Percentiles rank a stretch among this genome's conserved stretches.
Conservation (phyloP, 2,329 filamentous ascomycete species). For the Fusarium sp. region DNA sequence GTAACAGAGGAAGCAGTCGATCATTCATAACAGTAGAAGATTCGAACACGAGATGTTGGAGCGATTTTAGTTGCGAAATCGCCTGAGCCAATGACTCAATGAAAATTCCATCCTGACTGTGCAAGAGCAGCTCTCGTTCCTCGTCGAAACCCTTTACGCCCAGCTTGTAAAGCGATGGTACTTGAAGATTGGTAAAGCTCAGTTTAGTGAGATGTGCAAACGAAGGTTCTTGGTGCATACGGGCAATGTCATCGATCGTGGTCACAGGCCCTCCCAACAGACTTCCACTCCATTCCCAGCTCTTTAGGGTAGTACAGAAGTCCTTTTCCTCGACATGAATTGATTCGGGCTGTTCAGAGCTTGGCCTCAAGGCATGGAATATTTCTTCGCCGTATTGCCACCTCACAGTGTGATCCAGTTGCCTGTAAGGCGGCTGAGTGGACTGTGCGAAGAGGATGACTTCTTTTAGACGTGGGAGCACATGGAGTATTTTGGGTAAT, state of each 20-base stretch:
- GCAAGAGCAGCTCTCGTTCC: conserved; percentile 49
- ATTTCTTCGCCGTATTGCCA: conserved; percentile 79
- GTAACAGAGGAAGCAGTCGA: conserved; percentile 76
- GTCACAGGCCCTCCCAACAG: conserved; percentile 62
- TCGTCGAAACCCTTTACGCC: conserved; percentile 52
- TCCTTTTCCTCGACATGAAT: conserved; percentile 49
- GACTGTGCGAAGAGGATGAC: conserved; percentile 79
- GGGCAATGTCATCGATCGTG: conserved; percentile 62
- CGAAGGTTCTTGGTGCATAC: conserved; percentile 66
- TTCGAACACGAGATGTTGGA: conserved; percentile 79
- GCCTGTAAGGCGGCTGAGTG: conserved; percentile 76
- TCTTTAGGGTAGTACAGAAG: conserved; percentile 57
- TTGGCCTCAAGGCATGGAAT: conserved; percentile 72
- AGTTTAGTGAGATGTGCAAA: conserved; percentile 70
- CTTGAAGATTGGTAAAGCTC: conserved; percentile 74
- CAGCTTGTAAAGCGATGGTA: conserved; percentile 61
- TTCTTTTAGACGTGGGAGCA: conserved; percentile 75
- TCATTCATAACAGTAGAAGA: conserved; percentile 80
- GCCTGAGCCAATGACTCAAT: conserved; percentile 53
- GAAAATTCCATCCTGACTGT: conserved; percentile 61
- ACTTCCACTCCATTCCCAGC: conserved; percentile 74
- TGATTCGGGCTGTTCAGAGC: conserved; percentile 57
- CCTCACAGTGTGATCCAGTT: conserved; percentile 67
- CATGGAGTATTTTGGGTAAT: conserved; percentile 68
- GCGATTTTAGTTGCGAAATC: conserved; percentile 65